Evolutionary conservation across 192 early-diverging fungal species (phyloP).

Genomic region (Linnemannia hyalina): DNA sequence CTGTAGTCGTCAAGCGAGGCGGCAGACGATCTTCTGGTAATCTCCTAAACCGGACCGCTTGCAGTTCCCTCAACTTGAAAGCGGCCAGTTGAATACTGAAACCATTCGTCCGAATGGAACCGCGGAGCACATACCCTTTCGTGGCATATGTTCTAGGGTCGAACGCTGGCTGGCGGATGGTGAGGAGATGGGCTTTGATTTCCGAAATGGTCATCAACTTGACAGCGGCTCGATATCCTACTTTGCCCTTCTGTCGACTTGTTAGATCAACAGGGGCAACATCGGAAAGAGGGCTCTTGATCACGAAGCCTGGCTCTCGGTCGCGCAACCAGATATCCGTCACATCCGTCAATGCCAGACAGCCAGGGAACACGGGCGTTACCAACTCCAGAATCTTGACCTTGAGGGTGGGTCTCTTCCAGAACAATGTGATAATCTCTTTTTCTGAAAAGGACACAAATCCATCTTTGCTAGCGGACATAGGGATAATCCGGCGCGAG

Average conservation of each 20-base stretch:
- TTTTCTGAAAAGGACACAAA: not conserved
- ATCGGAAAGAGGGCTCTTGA: not conserved
- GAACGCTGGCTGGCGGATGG: not conserved
- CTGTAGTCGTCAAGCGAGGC: not conserved
- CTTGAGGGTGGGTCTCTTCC: not conserved
- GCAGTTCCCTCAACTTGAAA: slow-evolving; percentile 14
- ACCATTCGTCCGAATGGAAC: slow-evolving; percentile 8
- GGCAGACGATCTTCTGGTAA: not conserved
- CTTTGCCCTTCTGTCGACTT: not conserved
- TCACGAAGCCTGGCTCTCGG: not conserved
- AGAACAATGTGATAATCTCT: not conserved
- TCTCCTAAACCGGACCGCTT: slow-evolving; percentile 2
- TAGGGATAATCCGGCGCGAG: not conserved
- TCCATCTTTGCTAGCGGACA: not conserved
- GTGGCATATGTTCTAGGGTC: not conserved
- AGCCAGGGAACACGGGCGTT: not conserved
- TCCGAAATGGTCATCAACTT: not conserved
- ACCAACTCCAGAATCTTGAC: not conserved
- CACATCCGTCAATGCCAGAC: not conserved
- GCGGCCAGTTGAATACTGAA: not conserved
- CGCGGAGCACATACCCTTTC: not conserved
- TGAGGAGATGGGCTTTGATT: not conserved
- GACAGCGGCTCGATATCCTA: not conserved
- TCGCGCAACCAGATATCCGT: not conserved
- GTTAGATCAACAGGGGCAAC: not conserved